Evolutionary conservation across 2,329 filamentous ascomycete genomes (phyloP).

Genomic region (Claviceps sp.): DNA sequence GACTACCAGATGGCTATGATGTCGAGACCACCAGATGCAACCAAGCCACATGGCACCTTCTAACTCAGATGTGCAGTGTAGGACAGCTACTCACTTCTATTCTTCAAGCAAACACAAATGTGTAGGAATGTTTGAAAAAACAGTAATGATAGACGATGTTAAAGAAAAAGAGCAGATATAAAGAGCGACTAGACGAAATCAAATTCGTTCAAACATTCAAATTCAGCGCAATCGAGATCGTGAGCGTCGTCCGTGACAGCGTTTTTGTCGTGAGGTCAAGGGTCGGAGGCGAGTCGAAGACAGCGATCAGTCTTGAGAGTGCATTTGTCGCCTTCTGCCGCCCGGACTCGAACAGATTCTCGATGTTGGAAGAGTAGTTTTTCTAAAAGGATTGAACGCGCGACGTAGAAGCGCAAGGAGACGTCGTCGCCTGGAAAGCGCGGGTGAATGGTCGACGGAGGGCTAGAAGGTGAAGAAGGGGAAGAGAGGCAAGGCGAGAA

Average conservation of each 20-base stretch:
- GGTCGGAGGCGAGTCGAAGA: slow-evolving; percentile 10
- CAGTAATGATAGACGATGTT: background rate
- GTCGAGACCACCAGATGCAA: background rate
- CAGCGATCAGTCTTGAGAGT: slow-evolving; percentile 16
- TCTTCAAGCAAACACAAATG: slow-evolving; percentile 3
- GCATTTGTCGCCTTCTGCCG: slow-evolving; percentile 20
- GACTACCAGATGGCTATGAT: background rate
- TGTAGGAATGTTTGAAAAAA: slow-evolving; percentile 6
- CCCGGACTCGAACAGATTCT: slow-evolving; percentile 13
- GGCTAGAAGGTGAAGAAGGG: slow-evolving; percentile 14
- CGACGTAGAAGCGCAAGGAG: slow-evolving; percentile 12
- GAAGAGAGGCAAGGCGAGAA: slow-evolving; percentile 14
- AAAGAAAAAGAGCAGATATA: slow-evolving; percentile 13
- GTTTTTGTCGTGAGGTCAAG: slow-evolving; percentile 7
- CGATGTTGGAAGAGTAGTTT: slow-evolving; percentile 2
- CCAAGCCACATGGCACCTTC: background rate
- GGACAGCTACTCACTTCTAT: slow-evolving; percentile 9
- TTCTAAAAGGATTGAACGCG: slow-evolving; percentile 8
- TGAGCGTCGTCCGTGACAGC: slow-evolving; percentile 13
- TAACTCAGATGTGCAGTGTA: background rate
- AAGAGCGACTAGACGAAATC: slow-evolving; percentile 34
- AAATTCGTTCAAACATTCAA: slow-evolving; percentile 12
- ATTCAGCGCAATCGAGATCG: slow-evolving; percentile 14
- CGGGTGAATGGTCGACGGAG: slow-evolving; percentile 17
- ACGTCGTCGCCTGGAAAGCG: slow-evolving; percentile 19